Evolutionary conservation across 1,284 basidiomycete genomes (phyloP).

Genomic region (Rhizoctonia solani): DNA sequence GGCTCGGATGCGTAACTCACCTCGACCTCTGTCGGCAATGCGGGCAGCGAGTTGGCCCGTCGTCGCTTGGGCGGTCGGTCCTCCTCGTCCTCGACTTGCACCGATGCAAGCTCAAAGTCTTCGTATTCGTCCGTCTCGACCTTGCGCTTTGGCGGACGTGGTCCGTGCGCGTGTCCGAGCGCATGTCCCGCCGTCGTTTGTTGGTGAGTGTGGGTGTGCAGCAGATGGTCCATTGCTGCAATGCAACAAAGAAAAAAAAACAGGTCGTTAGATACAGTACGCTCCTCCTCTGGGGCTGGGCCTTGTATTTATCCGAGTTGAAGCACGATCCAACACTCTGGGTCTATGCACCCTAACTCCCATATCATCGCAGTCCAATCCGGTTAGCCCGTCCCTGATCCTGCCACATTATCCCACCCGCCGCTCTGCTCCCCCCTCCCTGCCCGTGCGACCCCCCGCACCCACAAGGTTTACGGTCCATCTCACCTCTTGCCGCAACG

Average conservation of each 20-base stretch:
- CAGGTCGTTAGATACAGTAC: too few relatives aligned
- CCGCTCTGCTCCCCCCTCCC: background rate
- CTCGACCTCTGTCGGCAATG: background rate
- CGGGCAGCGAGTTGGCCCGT: conserved; percentile 12
- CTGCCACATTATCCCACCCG: background rate
- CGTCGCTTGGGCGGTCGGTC: conserved; percentile 32
- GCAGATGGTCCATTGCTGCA: conserved; percentile 24
- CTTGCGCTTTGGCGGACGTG: conserved; percentile 23
- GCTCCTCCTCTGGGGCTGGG: background rate
- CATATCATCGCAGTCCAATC: background rate
- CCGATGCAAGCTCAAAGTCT: background rate
- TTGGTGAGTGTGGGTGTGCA: background rate
- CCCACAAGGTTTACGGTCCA: too few relatives aligned
- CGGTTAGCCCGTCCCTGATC: background rate
- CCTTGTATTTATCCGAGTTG: background rate
- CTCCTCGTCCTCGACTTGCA: background rate
- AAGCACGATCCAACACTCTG: background rate
- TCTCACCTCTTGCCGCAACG: too few relatives aligned
- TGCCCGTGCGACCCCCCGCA: too few relatives aligned
- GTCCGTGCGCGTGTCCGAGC: background rate
- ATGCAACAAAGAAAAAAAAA: too few relatives aligned
- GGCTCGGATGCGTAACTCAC: conserved; percentile 1
- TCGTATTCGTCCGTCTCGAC: conserved; percentile 9
- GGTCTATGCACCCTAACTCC: conserved; percentile 12
- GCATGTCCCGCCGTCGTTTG: background rate